Conservation (phyloP, 805 yeast species). For the Huiozyma sinensis region DNA sequence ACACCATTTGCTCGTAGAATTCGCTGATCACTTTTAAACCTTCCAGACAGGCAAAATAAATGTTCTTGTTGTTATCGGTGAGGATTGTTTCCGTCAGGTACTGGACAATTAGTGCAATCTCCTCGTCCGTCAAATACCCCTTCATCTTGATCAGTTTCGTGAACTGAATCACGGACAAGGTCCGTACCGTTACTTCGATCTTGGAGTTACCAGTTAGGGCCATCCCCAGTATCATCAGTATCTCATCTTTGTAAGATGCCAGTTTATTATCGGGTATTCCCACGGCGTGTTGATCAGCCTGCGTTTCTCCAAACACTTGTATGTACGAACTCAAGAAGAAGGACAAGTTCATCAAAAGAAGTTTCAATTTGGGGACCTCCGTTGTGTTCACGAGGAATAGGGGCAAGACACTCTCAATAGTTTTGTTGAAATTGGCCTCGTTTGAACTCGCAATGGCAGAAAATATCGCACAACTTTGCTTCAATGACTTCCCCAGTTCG, state of each 20-base stretch:
- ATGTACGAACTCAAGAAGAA: constrained; percentile 43
- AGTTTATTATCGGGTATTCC: constrained; percentile 28
- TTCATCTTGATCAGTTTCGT: constrained; percentile 43
- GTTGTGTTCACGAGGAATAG: constrained; percentile 29
- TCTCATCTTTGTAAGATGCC: constrained; percentile 46
- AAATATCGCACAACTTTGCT: constrained; percentile 53
- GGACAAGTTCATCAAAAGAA: constrained; percentile 48
- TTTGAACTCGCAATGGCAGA: constrained; percentile 45
- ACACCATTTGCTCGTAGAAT: constrained; percentile 29
- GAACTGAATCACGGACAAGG: constrained; percentile 55
- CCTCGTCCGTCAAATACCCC: constrained; percentile 41
- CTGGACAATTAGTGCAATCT: constrained; percentile 51
- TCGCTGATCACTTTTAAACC: constrained; percentile 39
- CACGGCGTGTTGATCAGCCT: constrained; percentile 1
- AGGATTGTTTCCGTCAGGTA: constrained; percentile 54
- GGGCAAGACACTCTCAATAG: constrained; percentile 39
- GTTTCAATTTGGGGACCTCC: constrained; percentile 48
- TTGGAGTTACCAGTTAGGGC: constrained; percentile 57
- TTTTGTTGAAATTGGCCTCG: constrained; percentile 34
- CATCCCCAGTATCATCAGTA: constrained; percentile 58
- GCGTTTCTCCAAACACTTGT: constrained; percentile 32
- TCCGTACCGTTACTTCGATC: constrained; percentile 58
- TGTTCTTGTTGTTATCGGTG: constrained; percentile 39
- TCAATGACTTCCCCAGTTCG: constrained; percentile 40
- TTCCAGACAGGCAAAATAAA: constrained; percentile 42